Evolutionary conservation across 352 stramenopile species (phyloP), one percentile per base, ranked within the genome.

Genomic region (Phytophthora foliorum): DNA sequence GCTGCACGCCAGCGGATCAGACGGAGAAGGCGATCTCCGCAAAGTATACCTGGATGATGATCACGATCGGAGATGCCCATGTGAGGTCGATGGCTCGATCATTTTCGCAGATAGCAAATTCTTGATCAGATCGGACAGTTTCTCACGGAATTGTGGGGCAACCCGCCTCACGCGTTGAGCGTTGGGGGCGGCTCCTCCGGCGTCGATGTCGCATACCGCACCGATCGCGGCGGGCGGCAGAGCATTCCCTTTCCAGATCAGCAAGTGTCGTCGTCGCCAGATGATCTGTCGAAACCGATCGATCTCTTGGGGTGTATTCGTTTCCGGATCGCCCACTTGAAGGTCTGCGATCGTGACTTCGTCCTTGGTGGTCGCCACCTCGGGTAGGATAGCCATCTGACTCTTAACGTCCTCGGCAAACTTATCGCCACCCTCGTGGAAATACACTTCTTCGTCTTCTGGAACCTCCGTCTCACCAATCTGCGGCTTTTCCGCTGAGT

Each of bases 61-160:
- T 13, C 34, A 41, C 34, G 17, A 41, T 75, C 2, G 61, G 62
- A 1, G 63, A 72, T 4, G 34, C 34, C 34, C 34, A 41, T 17
- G 34, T 17, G 34, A 41, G 7, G 34, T 41, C 4, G 34, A 41
- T 6, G 10, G 34, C 3, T 17, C 3, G 13, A 41, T 41, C 7
- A 41, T 41, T 11, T 5, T 41, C 8, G 34, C 34, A 6, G 34
- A 11, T 13, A 41, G 13, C 17, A 41, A 13, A 14, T 11, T 11
- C 13, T 41, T 41, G 4, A 41, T 5, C 7, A 41, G 34, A 41
- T 41, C 34, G 3, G 34, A 41, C 8, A 41, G 7, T 13, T 41
- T 41, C 34, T 41, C 34, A 17, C 34, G 34, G 34, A 41, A 41
- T 13, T 13, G 34, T 17, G 34, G 34, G 10, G 34, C 34, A 3